Evolutionary conservation across 2,329 filamentous ascomycete genomes (phyloP), one percentile per base, ranked within the genome.

Genomic region (Hirsutella minnesotensis): DNA sequence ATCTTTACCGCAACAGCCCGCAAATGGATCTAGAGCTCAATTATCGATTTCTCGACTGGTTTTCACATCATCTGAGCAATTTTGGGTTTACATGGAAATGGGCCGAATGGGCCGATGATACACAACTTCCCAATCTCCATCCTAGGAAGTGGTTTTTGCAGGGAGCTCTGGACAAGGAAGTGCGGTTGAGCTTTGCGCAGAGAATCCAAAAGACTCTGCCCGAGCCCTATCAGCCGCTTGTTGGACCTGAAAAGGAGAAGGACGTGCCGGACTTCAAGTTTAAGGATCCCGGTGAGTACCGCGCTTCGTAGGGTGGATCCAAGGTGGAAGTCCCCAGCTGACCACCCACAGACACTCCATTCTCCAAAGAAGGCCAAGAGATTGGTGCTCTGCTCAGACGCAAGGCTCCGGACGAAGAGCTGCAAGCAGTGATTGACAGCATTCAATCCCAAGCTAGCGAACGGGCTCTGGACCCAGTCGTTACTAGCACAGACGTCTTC

Each of bases 71-170:
- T 67, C 68, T 98, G 51, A 95, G 89, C 66, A 98, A 98, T 67
- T 98, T 98, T 59, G 92, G 94, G 42, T 98, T 96, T 60, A 92
- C 92, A 9, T 98, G 92, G 92, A 96, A 96, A 65, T 98, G 92
- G 92, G 82, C 84, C 15, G 92, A 98, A 66, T 98, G 92, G 92
- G 75, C 85, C 39, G 86, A 89, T 15, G 88, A 96, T 58, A 79
- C 95, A 15, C 73, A 79, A 36, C 73, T 94, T 21, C 76, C 86
- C 0, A 70, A 82, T 46, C 67, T 92, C 29, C 79, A 95, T 58
- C 89, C 92, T 1, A 84, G 82, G 66, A 95, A 95, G 65, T 86
- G 90, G 27, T 95, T 98, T 64, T 92, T 98, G 50, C 72, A 81
- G 42, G 90, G 88, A 18, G 83, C 87, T 3, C 67, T 98, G 45